Percentiles rank a stretch among this genome's conserved stretches.
Conservation (phyloP, 768 basidiomycete genomes). For the Bullera alba region DNA sequence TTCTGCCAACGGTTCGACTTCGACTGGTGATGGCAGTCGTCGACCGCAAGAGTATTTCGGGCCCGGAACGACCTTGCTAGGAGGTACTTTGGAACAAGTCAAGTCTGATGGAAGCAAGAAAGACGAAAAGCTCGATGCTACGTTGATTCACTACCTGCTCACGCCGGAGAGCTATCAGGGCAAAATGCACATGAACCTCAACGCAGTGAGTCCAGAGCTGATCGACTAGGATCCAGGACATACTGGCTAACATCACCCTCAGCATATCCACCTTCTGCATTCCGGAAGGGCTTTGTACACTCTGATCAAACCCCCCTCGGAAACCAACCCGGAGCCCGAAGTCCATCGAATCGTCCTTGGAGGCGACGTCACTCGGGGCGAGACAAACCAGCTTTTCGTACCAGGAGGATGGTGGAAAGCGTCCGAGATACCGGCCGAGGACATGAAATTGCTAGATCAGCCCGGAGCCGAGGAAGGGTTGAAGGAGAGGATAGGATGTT, state of each 20-base stretch:
- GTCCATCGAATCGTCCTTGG: constrained; percentile 48
- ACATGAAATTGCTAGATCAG: constrained; percentile 16
- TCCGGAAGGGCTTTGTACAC: constrained; percentile 28
- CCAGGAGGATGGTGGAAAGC: constrained; percentile 47
- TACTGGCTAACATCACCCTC: background rate
- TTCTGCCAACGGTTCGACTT: constrained; percentile 1
- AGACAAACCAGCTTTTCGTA: constrained; percentile 51
- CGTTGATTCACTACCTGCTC: constrained; percentile 35
- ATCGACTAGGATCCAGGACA: too few relatives aligned
- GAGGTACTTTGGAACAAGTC: background rate
- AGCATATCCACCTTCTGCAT: constrained; percentile 27
- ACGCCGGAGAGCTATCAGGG: constrained; percentile 24
- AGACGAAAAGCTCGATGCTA: constrained; percentile 19
- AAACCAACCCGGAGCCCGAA: constrained; percentile 3
- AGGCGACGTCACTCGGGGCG: constrained; percentile 48
- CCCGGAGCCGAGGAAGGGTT: constrained; percentile 16
- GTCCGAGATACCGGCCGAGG: constrained; percentile 43
- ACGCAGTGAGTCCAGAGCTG: constrained; percentile 24
- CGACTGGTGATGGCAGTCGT: constrained; percentile 12
- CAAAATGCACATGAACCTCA: constrained; percentile 37
- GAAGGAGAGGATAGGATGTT: constrained; percentile 48
- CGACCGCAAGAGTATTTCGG: constrained; percentile 6
- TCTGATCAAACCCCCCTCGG: constrained; percentile 22
- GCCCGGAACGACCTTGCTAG: background rate
- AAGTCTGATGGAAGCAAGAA: background rate